Conservation (phyloP, 2,329 filamentous ascomycete species). For the Incumbomyces delicatus region DNA sequence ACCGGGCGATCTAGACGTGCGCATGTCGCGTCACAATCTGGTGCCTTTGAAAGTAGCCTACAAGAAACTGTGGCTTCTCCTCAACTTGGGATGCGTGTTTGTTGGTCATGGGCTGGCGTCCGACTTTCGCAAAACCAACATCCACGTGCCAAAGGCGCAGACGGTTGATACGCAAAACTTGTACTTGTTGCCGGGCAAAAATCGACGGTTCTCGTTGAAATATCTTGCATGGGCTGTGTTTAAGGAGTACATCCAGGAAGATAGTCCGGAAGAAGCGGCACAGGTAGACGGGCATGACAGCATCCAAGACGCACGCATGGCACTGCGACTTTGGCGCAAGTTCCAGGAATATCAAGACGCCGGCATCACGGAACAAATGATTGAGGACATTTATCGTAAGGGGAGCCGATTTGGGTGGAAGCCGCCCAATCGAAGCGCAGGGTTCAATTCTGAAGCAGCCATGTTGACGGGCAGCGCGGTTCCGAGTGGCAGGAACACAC, state of each 20-base stretch:
- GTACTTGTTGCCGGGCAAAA: slow-evolving; percentile 70
- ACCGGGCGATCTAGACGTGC: slow-evolving; percentile 70
- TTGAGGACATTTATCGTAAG: slow-evolving; percentile 74
- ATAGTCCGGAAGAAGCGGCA: slow-evolving; percentile 38
- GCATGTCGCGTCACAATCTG: slow-evolving; percentile 69
- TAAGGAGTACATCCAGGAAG: slow-evolving; percentile 86
- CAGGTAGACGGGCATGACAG: slow-evolving; percentile 61
- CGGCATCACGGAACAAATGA: slow-evolving; percentile 69
- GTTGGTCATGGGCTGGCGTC: slow-evolving; percentile 87
- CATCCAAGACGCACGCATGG: slow-evolving; percentile 88
- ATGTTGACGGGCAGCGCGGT: slow-evolving; percentile 16
- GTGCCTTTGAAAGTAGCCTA: slow-evolving; percentile 85
- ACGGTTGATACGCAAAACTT: slow-evolving; percentile 90
- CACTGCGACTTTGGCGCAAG: slow-evolving; percentile 78
- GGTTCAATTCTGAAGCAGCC: slow-evolving; percentile 21
- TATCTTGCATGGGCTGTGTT: slow-evolving; percentile 88
- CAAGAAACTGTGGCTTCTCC: slow-evolving; percentile 93
- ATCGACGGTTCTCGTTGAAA: slow-evolving; percentile 79
- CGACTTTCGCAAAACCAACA: slow-evolving; percentile 97
- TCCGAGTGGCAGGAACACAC: slow-evolving; percentile 23
- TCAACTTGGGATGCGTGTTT: slow-evolving; percentile 90
- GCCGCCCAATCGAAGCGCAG: slow-evolving; percentile 36
- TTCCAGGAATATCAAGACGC: slow-evolving; percentile 83
- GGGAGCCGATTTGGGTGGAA: slow-evolving; percentile 51
- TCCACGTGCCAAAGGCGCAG: slow-evolving; percentile 81